phyloP scores from a whole-genome alignment of 352 stramenopile genomes.

The Phytophthora pluvialis region DNA sequence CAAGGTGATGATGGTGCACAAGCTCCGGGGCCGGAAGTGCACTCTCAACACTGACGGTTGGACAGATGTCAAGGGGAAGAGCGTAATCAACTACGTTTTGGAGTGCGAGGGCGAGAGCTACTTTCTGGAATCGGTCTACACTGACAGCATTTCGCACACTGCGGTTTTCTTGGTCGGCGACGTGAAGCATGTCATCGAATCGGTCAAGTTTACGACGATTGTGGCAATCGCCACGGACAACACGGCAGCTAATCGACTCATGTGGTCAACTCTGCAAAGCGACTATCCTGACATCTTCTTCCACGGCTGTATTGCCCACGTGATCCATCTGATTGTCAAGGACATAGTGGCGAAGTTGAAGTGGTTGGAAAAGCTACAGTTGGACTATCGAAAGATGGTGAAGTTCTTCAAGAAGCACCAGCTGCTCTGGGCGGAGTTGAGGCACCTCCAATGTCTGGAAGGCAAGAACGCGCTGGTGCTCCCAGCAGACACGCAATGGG shows the following conservation, averaged over 20 bases:
- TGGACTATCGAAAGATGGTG: constrained; percentile 3
- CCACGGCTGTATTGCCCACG: constrained; percentile 6
- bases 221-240: not conserved
- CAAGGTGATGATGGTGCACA: not conserved
- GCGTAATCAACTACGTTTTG: not conserved
- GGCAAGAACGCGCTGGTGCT: constrained; percentile 6
- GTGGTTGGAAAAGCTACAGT: not conserved
- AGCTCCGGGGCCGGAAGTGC: not conserved
- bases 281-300: not conserved
- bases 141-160: not conserved
- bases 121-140: not conserved
- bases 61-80: not conserved
- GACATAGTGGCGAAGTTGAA: not conserved
- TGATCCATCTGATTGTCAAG: constrained; percentile 1
- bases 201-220: not conserved
- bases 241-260: not conserved
- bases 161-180: not conserved
- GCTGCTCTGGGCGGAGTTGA: constrained; percentile 2
- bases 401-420: constrained; percentile 19
- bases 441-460: constrained; percentile 1
- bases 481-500: constrained; percentile 5
- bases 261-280: not conserved
- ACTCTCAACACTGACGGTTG: not conserved
- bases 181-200: not conserved
- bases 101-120: not conserved